Evolutionary conservation across 2,329 filamentous ascomycete genomes (phyloP), one percentile per base, ranked within the genome.

Genomic region (Neocucurbitaria cava): DNA sequence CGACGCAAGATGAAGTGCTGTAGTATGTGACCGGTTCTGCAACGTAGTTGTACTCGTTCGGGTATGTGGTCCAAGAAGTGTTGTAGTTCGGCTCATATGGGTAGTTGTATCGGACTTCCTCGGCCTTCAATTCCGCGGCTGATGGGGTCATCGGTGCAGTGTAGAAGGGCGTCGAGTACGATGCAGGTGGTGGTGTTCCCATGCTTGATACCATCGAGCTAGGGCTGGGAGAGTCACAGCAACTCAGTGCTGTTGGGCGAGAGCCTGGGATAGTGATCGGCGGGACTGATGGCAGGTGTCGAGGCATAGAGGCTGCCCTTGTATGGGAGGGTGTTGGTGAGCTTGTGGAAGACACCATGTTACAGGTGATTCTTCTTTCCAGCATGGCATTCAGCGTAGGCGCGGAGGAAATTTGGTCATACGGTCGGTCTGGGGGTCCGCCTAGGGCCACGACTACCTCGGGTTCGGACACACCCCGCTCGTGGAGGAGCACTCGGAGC

Each of bases 401-500:
- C 23, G 64, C 62, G 11, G 67, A 65, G 36, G 72, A 71, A 9
- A 61, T 47, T 7, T 72, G 65, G n/a, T 73, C 69, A 38, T 66
- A 63, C 15, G 62, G 61, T 44, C 52, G 56, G 18, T 72, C 68
- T 18, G 56, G 52, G 15, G 62, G 42, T 8, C 61, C 59, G 8
- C 65, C 67, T 28, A 74, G 62, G 18, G 68, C 69, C 15, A 65
- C 57, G 15, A 64, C 49, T 52, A 90, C 82, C 39, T 84, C 82
- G 7, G 80, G 76, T 54, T 88, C 83, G 38, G 77, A 72, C 20
- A 89, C 76, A 3, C 88, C 88, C 61, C 84, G 78, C 39, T 81
- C 76, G 46, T 79, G 77, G 30, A 91, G 79, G 17, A 92, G 77
- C 15, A 76, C 76, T 20, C 88, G 81, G 51, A 92, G 78, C 48